phyloP scores from a whole-genome alignment of 495 filamentous ascomycete species.

The Aspergillus sclerotioniger region DNA sequence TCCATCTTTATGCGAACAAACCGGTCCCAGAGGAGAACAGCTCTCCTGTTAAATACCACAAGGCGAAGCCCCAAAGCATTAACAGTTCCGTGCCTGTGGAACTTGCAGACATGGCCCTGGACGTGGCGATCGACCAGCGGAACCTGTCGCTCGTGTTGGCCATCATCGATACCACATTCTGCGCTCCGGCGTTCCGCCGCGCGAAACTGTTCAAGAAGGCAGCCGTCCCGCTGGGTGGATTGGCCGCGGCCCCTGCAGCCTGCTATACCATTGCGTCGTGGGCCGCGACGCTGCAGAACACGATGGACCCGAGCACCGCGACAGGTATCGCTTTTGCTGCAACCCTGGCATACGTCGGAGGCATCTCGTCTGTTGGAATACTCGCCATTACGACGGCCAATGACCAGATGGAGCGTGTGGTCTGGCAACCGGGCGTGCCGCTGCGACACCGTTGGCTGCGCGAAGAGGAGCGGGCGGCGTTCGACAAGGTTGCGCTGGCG shows the following conservation, averaged over 20 bases:
- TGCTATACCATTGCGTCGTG: constrained; percentile 64
- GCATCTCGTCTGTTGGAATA: constrained; percentile 75
- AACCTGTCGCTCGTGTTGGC: constrained; percentile 73
- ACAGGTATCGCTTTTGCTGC: constrained; percentile 79
- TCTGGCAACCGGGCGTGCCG: constrained; percentile 78
- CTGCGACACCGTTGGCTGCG: constrained; percentile 83
- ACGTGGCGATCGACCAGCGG: constrained; percentile 71
- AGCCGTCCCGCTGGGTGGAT: constrained; percentile 47
- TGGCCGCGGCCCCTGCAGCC: constrained; percentile 62
- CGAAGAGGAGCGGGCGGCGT: constrained; percentile 87
- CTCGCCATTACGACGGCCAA: constrained; percentile 81
- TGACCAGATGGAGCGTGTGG: constrained; percentile 91
- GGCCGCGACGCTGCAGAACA: constrained; percentile 57
- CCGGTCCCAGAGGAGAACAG: constrained; percentile 63
- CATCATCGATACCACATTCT: constrained; percentile 77
- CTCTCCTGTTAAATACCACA: constrained; percentile 55
- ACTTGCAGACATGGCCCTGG: constrained; percentile 67
- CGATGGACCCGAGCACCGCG: constrained; percentile 67
- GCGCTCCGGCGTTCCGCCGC: constrained; percentile 66
- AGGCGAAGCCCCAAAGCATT: constrained; percentile 63
- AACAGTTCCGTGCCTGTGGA: constrained; percentile 67
- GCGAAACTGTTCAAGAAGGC: constrained; percentile 59
- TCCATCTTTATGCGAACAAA: constrained; percentile 82
- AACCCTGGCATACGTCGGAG: constrained; percentile 74
- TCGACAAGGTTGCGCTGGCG: constrained; percentile 78